phyloP scores from a whole-genome alignment of 2,329 filamentous ascomycete genomes.

The Colletotrichum tamarilloi region DNA sequence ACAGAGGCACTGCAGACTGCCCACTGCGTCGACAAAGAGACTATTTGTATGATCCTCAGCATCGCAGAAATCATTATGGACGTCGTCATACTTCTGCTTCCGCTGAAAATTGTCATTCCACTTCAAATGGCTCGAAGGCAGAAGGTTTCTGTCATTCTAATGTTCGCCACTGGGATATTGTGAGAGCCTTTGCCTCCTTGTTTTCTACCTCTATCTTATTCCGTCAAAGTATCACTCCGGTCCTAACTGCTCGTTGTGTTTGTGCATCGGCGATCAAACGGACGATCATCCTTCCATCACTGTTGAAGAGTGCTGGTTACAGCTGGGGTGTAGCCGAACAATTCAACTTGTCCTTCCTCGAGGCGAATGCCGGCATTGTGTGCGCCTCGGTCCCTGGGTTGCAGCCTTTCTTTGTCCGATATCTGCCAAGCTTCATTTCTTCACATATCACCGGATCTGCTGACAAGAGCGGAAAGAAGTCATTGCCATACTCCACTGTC shows the following conservation, averaged over 20 bases:
- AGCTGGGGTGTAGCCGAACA: constrained; percentile 41
- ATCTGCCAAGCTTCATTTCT: constrained; percentile 22
- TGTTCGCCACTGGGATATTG: constrained; percentile 19
- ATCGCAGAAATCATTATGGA: constrained; percentile 31
- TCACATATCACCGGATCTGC: too few species aligned
- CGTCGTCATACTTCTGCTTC: constrained; percentile 16
- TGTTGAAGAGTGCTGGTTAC: constrained; percentile 40
- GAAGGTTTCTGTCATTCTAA: constrained; percentile 20
- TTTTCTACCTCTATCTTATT: too few species aligned
- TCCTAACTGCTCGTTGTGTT: constrained; percentile 34
- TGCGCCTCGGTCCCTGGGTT: constrained; percentile 30
- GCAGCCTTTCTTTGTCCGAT: constrained; percentile 36
- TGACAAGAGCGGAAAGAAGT: too few species aligned
- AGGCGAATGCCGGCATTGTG: constrained; percentile 32
- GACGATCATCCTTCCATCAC: constrained; percentile 40
- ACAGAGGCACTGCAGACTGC: background rate
- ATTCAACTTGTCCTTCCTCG: constrained; percentile 43
- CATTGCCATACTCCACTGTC: too few species aligned
- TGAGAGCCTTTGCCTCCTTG: background rate
- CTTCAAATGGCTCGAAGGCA: constrained; percentile 22
- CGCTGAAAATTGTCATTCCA: constrained; percentile 14
- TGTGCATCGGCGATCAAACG: constrained; percentile 43
- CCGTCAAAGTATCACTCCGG: background rate
- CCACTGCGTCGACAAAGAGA: constrained; percentile 16
- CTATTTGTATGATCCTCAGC: constrained; percentile 9